Conservation (phyloP, 768 basidiomycete species). For the Calocera viscosa region DNA sequence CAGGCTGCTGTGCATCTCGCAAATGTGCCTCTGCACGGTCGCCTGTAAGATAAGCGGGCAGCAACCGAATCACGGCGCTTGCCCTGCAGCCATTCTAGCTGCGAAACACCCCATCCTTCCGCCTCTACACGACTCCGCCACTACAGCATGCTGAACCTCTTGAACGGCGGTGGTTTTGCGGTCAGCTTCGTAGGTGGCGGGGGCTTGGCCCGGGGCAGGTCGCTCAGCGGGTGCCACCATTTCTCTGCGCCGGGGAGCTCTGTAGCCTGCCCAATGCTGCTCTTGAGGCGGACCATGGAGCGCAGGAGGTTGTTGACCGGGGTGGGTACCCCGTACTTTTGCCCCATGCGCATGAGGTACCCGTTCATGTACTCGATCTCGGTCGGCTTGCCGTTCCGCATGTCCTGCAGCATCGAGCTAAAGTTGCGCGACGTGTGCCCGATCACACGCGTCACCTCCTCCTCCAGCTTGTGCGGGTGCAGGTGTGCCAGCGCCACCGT, state of each 20-base stretch:
- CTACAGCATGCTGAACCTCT: too few species aligned
- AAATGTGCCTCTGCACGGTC: too few species aligned
- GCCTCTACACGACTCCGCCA: too few species aligned
- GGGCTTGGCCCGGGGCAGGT: background rate
- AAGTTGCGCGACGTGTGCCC: slow-evolving; percentile 49
- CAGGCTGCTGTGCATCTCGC: too few species aligned
- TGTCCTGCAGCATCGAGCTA: slow-evolving; percentile 70
- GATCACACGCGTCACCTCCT: slow-evolving; percentile 49
- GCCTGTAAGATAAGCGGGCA: too few species aligned
- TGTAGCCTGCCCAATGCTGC: slow-evolving; percentile 10
- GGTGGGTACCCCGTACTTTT: slow-evolving; percentile 43
- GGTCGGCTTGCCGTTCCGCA: slow-evolving; percentile 47
- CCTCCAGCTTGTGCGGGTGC: slow-evolving; percentile 34
- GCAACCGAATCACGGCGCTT: too few species aligned
- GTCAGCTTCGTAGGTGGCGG: background rate
- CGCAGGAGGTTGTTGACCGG: slow-evolving; percentile 30
- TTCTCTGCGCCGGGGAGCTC: background rate
- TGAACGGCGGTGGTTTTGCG: background rate
- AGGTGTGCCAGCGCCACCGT: slow-evolving; percentile 37
- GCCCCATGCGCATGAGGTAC: slow-evolving; percentile 55
- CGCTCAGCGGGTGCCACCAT: background rate
- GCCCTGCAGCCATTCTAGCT: too few species aligned
- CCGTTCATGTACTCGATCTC: slow-evolving; percentile 80
- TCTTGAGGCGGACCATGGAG: slow-evolving; percentile 25
- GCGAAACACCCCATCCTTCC: too few species aligned